Percentiles rank a stretch among this genome's conserved stretches.
These are phyloP conservation scores for Albifimbria verrucaria DNA, from an alignment of 2,329 filamentous ascomycete species.

Conservation along the genomic window DNA sequence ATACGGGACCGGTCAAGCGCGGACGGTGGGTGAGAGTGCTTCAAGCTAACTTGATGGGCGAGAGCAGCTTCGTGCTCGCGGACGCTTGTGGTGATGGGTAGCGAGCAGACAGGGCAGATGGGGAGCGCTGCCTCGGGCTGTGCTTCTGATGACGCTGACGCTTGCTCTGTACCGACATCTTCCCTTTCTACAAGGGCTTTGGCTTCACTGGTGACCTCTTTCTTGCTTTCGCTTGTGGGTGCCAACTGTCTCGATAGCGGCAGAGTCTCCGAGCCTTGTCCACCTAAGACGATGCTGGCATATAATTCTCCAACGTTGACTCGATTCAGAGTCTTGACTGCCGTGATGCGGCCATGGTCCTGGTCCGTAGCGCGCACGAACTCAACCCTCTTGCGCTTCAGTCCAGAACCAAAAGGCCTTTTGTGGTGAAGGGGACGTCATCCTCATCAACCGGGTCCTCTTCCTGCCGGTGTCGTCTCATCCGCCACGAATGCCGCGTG, in stretches of 20 bases:
- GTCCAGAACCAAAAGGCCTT: slow-evolving; percentile 53
- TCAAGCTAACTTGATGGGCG: slow-evolving; percentile 67
- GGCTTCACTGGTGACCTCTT: neutral
- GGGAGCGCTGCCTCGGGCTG: slow-evolving; percentile 12
- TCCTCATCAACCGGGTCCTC: slow-evolving; percentile 32
- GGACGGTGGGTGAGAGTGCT: slow-evolving; percentile 70
- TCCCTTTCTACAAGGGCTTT: neutral
- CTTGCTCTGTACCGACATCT: neutral
- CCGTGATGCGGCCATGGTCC: slow-evolving; percentile 28
- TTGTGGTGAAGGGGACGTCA: slow-evolving; percentile 49
- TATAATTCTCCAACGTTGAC: slow-evolving; percentile 56
- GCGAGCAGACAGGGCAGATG: slow-evolving; percentile 32
- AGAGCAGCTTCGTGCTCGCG: slow-evolving; percentile 57
- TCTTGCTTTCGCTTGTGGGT: neutral
- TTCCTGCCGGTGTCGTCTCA: slow-evolving; percentile 23
- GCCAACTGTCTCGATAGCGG: slow-evolving; percentile 11
- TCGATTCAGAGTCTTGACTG: slow-evolving; percentile 19
- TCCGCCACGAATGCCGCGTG: slow-evolving; percentile 6
- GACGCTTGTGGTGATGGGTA: slow-evolving; percentile 27
- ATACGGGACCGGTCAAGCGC: slow-evolving; percentile 67
- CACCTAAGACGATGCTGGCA: slow-evolving; percentile 62
- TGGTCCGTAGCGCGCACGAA: slow-evolving; percentile 51
- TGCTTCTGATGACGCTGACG: slow-evolving; percentile 7
- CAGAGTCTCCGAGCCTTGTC: slow-evolving; percentile 15
- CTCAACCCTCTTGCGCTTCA: slow-evolving; percentile 50